phyloP scores from a whole-genome alignment of 768 basidiomycete species.

The Tricholoma sp. region DNA sequence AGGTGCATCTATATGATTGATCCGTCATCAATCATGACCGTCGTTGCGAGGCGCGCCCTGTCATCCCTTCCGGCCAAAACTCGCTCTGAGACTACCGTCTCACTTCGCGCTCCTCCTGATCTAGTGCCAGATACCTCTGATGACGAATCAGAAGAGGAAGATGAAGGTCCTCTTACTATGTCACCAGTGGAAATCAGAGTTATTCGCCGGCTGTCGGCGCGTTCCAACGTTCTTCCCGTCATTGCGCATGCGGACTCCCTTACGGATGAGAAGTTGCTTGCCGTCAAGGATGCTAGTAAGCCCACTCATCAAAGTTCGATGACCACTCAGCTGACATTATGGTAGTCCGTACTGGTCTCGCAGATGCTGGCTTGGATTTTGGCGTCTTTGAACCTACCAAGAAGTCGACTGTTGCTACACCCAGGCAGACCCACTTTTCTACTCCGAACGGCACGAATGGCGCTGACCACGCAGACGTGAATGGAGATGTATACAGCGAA shows the following conservation, averaged over 20 bases:
- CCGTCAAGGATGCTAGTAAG: conserved; percentile 60
- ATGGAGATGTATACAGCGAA: conserved; percentile 26
- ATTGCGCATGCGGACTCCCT: conserved; percentile 78
- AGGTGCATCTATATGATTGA: conserved; percentile 87
- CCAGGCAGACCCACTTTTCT: conserved; percentile 31
- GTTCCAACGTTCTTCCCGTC: conserved; percentile 78
- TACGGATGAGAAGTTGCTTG: conserved; percentile 68
- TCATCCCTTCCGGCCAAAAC: conserved; percentile 47
- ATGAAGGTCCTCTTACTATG: conserved; percentile 53
- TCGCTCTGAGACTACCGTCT: conserved; percentile 64
- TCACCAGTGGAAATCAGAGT: conserved; percentile 75
- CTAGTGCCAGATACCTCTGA: conserved; percentile 49
- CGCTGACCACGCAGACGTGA: conserved; percentile 18
- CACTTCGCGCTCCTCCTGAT: conserved; percentile 47
- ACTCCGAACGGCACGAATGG: conserved; percentile 27
- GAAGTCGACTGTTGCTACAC: conserved; percentile 19
- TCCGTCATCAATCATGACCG: conserved; percentile 62
- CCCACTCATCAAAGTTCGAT: conserved; percentile 6
- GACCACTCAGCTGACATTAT: conserved; percentile 1
- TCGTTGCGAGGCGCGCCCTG: conserved; percentile 43
- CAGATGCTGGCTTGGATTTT: conserved; percentile 64
- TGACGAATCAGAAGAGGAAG: conserved; percentile 45
- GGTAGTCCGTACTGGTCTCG: conserved; percentile 58
- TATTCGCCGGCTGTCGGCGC: conserved; percentile 66
- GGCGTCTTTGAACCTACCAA: conserved; percentile 63